phyloP scores from a whole-genome alignment of 2,329 filamentous ascomycete genomes.

The Falciphora oryzae region DNA sequence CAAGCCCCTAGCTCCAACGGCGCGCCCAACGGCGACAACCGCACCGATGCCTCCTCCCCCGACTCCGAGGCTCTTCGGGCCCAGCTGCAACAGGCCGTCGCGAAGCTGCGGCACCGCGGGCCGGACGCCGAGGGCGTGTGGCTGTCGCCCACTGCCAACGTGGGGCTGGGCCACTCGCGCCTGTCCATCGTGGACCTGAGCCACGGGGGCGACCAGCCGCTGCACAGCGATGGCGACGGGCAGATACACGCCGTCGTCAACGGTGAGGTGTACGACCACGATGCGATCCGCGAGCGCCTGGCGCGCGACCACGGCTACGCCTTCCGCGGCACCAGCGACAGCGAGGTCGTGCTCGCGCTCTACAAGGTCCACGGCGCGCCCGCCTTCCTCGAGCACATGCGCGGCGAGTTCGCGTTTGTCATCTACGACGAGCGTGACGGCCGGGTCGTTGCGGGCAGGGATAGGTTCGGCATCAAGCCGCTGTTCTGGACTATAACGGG shows the following conservation, averaged over 20 bases:
- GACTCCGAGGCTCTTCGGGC: neutral
- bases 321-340: conserved; percentile 42
- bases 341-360: conserved; percentile 46
- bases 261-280: conserved; percentile 53
- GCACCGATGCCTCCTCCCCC: neutral
- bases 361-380: conserved; percentile 41
- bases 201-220: conserved; percentile 39
- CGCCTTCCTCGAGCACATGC: conserved; percentile 32
- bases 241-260: conserved; percentile 51
- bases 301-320: conserved; percentile 29
- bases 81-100: conserved; percentile 20
- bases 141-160: conserved; percentile 18
- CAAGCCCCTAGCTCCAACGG: neutral
- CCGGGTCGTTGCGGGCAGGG: conserved; percentile 41
- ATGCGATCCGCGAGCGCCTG: conserved; percentile 34
- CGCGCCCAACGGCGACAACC: too few species aligned
- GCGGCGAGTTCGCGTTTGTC: conserved; percentile 50
- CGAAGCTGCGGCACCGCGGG: conserved; percentile 25
- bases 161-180: conserved; percentile 41
- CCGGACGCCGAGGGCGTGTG: conserved; percentile 25
- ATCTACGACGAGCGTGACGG: conserved; percentile 40
- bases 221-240: conserved; percentile 31
- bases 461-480: conserved; percentile 53
- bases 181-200: conserved; percentile 48
- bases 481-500: conserved; percentile 42